Percentiles rank a stretch among this genome's conserved stretches.
These are phyloP conservation scores for Penicillium samsonianum DNA, from an alignment of 495 filamentous ascomycete species.

Conservation along the genomic window DNA sequence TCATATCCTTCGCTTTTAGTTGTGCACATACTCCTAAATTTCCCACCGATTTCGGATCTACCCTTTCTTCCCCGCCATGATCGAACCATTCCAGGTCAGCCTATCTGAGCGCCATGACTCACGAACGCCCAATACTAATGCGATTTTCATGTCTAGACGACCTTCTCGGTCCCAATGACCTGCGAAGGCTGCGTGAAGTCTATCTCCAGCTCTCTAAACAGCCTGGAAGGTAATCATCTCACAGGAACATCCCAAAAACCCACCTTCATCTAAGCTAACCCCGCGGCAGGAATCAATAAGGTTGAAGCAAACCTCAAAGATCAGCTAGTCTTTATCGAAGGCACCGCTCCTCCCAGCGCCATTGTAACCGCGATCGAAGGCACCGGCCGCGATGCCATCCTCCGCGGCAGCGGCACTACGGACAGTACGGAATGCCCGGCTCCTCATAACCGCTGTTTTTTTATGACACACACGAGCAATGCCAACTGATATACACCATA, in stretches of 20 bases:
- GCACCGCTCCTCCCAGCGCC: constrained; percentile 75
- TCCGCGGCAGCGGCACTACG: constrained; percentile 82
- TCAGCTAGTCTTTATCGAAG: constrained; percentile 49
- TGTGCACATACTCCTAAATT: neutral
- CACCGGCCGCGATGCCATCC: constrained; percentile 90
- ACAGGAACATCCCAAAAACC: neutral
- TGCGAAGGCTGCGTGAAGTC: constrained; percentile 86
- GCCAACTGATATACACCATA: neutral
- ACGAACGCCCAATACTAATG: constrained; percentile 12
- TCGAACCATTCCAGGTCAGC: constrained; percentile 59
- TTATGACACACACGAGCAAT: constrained; percentile 8
- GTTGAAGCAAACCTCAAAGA: constrained; percentile 51
- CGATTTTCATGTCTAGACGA: constrained; percentile 57
- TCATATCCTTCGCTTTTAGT: neutral
- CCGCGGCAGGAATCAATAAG: constrained; percentile 46
- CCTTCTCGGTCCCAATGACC: constrained; percentile 91
- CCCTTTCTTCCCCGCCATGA: constrained; percentile 42
- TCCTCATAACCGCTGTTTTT: no score
- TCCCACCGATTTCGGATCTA: constrained; percentile 20
- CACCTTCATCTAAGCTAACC: constrained; percentile 3
- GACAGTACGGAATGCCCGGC: constrained; percentile 63
- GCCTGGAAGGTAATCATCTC: constrained; percentile 60
- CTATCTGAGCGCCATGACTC: constrained; percentile 8
- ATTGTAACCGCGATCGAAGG: constrained; percentile 86
- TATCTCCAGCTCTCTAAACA: constrained; percentile 71